Evolutionary conservation across 2,329 filamentous ascomycete genomes (phyloP).

Genomic region (Lanzia echinophila): DNA sequence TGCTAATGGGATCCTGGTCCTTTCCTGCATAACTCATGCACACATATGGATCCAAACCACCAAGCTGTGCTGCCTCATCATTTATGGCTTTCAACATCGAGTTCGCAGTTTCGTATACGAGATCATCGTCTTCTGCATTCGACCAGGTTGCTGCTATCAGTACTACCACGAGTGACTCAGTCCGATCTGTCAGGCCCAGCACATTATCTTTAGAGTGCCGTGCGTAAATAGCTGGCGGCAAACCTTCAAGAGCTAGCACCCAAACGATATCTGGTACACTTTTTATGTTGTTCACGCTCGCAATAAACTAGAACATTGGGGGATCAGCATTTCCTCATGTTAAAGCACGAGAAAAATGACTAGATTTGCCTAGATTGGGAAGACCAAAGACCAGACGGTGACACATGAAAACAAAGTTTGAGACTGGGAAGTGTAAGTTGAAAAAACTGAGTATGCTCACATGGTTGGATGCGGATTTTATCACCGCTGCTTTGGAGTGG

Average conservation of each 20-base stretch:
- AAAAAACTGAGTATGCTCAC: neutral
- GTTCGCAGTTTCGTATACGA: neutral
- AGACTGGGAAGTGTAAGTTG: neutral
- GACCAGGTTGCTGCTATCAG: neutral
- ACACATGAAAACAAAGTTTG: too few relatives aligned
- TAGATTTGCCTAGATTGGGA: too few relatives aligned
- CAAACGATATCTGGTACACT: neutral
- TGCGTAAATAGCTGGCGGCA: neutral
- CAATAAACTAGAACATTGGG: neutral
- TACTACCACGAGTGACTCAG: neutral
- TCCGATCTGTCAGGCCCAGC: neutral
- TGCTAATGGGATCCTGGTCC: constrained; percentile 6
- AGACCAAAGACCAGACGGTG: too few relatives aligned
- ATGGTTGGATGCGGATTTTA: neutral
- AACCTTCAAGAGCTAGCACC: neutral
- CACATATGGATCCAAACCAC: neutral
- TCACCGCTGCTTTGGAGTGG: neutral
- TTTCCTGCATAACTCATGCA: constrained; percentile 9
- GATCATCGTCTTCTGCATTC: neutral
- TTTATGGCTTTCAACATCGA: neutral
- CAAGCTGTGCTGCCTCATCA: neutral
- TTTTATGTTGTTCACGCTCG: neutral
- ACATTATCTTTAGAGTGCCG: neutral
- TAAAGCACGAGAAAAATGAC: too few relatives aligned
- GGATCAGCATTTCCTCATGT: too few relatives aligned